phyloP scores from a whole-genome alignment of 306 rosid genomes.

The Senna tora region DNA sequence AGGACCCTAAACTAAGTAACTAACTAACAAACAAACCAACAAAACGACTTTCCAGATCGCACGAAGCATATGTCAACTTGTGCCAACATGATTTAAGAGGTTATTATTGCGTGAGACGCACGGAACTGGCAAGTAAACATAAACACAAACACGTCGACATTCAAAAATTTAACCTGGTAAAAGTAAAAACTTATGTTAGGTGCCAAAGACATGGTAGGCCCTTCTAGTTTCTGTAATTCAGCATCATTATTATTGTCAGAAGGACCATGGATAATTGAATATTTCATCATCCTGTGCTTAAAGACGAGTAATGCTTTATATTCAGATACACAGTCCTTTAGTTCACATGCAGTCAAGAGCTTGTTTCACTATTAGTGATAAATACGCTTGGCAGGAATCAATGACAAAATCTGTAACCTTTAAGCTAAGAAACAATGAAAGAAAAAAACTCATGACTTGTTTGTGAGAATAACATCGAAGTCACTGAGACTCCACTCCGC shows the following conservation, averaged over 20 bases:
- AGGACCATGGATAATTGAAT: neutral
- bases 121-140: neutral
- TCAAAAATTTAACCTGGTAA: neutral
- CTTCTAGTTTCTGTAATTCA: neutral
- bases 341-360: neutral
- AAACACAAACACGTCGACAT: neutral
- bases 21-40: neutral
- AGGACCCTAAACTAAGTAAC: slow-evolving; percentile 6
- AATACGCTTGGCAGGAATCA: neutral
- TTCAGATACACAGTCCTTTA: neutral
- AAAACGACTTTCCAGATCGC: slow-evolving; percentile 3
- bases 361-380: neutral
- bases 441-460: slow-evolving; percentile 3
- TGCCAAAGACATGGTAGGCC: slow-evolving; percentile 42
- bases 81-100: neutral
- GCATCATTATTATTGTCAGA: neutral
- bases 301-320: neutral
- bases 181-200: slow-evolving; percentile 4
- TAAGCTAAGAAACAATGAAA: neutral
- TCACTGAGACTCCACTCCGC: slow-evolving; percentile 66
- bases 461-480: slow-evolving; percentile 45
- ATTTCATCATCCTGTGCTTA: neutral
- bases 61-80: slow-evolving; percentile 1
- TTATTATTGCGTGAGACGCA: neutral
- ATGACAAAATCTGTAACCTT: neutral